These are phyloP conservation scores for Multifurca ochricompacta DNA, from an alignment of 768 basidiomycete species.

Conservation along the genomic window DNA sequence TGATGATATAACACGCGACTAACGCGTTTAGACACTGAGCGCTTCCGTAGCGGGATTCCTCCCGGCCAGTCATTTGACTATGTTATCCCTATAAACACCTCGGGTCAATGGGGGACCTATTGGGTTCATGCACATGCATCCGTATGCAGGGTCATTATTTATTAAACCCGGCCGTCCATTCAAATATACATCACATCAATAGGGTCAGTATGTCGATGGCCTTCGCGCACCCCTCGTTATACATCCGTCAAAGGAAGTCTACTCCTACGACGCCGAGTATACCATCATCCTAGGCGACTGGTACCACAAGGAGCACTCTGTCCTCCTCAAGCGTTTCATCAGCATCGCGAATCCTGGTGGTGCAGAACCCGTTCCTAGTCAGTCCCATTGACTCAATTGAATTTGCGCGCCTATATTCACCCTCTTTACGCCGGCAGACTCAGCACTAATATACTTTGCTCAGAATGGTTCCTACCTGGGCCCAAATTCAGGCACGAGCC, in stretches of 20 bases:
- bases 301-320: constrained; percentile 75
- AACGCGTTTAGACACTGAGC: neutral
- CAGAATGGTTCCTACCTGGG: constrained; percentile 66
- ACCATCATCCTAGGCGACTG: constrained; percentile 84
- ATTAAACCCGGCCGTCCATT: no score
- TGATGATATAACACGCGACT: constrained; percentile 4
- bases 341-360: constrained; percentile 71
- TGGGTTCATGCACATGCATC: constrained; percentile 69
- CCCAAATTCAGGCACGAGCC: constrained; percentile 43
- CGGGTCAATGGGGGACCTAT: constrained; percentile 71
- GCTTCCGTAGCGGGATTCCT: constrained; percentile 60
- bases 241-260: constrained; percentile 55
- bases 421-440: constrained; percentile 37
- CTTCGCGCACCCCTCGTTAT: constrained; percentile 82
- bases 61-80: constrained; percentile 66
- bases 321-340: constrained; percentile 59
- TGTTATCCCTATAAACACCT: constrained; percentile 57
- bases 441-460: constrained; percentile 77
- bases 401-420: neutral
- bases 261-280: constrained; percentile 84
- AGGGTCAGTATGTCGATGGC: constrained; percentile 92
- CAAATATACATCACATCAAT: neutral
- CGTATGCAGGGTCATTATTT: constrained; percentile 28
- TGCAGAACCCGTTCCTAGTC: constrained; percentile 83
- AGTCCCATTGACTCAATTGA: constrained; percentile 16